phyloP scores from a whole-genome alignment of 179 eudicot species.

The Amaranthus tricolor region DNA sequence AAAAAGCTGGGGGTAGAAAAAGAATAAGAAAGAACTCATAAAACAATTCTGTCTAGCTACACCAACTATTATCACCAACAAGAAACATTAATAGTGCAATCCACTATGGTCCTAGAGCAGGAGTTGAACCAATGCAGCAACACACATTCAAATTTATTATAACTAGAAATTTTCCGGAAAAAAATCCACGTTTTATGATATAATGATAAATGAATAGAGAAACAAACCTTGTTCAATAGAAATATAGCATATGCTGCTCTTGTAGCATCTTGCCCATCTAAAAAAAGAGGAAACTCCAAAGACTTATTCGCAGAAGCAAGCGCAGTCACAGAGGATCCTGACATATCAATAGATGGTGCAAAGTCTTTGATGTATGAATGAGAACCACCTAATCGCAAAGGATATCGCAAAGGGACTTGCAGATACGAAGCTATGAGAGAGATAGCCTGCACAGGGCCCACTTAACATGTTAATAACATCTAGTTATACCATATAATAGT shows the following conservation, averaged over 20 bases:
- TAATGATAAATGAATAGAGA: background rate
- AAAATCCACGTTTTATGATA: background rate
- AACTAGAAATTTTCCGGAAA: background rate
- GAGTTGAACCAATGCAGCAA: background rate
- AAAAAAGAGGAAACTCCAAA: slow-evolving; percentile 81
- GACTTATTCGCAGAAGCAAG: slow-evolving; percentile 43
- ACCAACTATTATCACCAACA: background rate
- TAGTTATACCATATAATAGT: background rate
- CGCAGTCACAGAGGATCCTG: slow-evolving; percentile 42
- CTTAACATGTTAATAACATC: slow-evolving; percentile 11
- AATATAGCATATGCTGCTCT: slow-evolving; percentile 93
- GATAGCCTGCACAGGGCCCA: slow-evolving; percentile 56
- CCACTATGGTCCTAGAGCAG: background rate
- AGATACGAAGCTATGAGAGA: slow-evolving; percentile 76
- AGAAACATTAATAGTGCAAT: background rate
- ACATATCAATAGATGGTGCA: slow-evolving; percentile 62
- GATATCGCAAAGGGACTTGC: slow-evolving; percentile 83
- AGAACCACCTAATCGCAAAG: slow-evolving; percentile 86
- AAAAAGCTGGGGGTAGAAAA: background rate
- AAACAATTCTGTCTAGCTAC: background rate
- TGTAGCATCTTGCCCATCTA: slow-evolving; percentile 97
- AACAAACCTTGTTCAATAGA: slow-evolving; percentile 86
- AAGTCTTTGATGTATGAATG: slow-evolving; percentile 74
- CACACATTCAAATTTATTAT: background rate
- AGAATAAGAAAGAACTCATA: background rate